A percentile compares a stretch with the other conserved stretches of the same genome.
Evolutionary conservation across 306 rosid species (phyloP).

Genomic region (Fragaria ananassa): DNA sequence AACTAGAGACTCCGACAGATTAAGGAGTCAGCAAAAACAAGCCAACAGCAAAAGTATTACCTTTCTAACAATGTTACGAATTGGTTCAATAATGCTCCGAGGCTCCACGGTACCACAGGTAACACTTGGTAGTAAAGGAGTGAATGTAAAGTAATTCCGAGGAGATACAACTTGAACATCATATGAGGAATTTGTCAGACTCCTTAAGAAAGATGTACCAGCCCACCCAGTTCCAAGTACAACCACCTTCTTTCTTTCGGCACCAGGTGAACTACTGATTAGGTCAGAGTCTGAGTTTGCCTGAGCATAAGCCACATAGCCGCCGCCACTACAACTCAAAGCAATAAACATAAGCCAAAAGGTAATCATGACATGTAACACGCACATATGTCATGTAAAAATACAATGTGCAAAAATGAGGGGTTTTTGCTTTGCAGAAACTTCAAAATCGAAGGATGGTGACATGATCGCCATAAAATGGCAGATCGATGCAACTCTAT

Average conservation of each 20-base stretch:
- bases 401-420: no score
- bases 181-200: slow-evolving; percentile 51
- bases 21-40: not conserved
- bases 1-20: not conserved
- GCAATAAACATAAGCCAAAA: not conserved
- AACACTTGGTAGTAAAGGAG: slow-evolving; percentile 91
- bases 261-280: slow-evolving; percentile 25
- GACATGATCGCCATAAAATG: not conserved
- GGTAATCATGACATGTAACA: not conserved
- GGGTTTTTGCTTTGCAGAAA: no score
- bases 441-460: not conserved
- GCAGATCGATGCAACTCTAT: not conserved
- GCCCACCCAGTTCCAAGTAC: slow-evolving; percentile 99
- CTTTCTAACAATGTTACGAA: slow-evolving; percentile 77
- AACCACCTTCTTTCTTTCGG: slow-evolving; percentile 72
- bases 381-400: not conserved
- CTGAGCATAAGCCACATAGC: slow-evolving; percentile 75
- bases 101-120: slow-evolving; percentile 94
- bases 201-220: slow-evolving; percentile 83
- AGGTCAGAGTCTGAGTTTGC: slow-evolving; percentile 35
- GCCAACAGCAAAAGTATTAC: slow-evolving; percentile 29
- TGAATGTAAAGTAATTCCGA: slow-evolving; percentile 88
- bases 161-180: slow-evolving; percentile 90
- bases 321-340: slow-evolving; percentile 69
- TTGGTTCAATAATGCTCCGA: slow-evolving; percentile 88